Base-by-base conservation (phyloP, 331 rosid genomes). In the Ulmus americana region DNA sequence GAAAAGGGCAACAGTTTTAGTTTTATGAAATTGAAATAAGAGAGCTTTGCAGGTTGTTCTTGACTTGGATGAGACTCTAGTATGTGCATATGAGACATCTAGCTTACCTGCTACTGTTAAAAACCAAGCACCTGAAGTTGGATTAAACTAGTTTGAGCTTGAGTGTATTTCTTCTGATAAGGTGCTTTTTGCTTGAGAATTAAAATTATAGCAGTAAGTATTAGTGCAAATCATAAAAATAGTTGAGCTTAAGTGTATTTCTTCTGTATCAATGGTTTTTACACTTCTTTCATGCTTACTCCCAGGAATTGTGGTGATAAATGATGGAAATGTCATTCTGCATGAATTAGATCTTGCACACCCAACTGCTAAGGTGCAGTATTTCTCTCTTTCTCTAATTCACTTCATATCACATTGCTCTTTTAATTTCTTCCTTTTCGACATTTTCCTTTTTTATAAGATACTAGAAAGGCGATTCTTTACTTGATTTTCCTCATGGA, bases 301-400 rank as follows among this genome's bases (percentile, higher is more conserved):
- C 45, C 63, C 76, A 87, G 95, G 95, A 56, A 90, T 90, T 45
- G 97, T 90, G 45, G 97, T 90, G 65, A 90, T 95, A 16, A 90
- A 90, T 72, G 97, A 85, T 72, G 90, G 91, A 45, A 90, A 81
- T 80, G 94, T 95, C 44, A 87, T 90, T 70, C 75, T 90, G 72
- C 86, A 95, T 48, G 97, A 90, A 68, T 65, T 90, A 68, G 97
- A 90, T 80, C 14, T 90, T 74, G 88, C 97, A 45, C 97, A 90
- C 65, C 97, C 95, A 10, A 95, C 95, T 59, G 97, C 97, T 1
- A 90, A 90, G 91, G 97, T 73, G 79, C 3, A 51, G 13, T 61
- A 61, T 74, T 39, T 64, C 54, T 65, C 77, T 55, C 45, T 9
- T 18, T 44, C 11, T 61, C 10, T 55, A 16, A 52, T 43, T 5